Evolutionary conservation across 1,284 basidiomycete genomes (phyloP).

Genomic region (Cutaneotrichosporon mucoides): DNA sequence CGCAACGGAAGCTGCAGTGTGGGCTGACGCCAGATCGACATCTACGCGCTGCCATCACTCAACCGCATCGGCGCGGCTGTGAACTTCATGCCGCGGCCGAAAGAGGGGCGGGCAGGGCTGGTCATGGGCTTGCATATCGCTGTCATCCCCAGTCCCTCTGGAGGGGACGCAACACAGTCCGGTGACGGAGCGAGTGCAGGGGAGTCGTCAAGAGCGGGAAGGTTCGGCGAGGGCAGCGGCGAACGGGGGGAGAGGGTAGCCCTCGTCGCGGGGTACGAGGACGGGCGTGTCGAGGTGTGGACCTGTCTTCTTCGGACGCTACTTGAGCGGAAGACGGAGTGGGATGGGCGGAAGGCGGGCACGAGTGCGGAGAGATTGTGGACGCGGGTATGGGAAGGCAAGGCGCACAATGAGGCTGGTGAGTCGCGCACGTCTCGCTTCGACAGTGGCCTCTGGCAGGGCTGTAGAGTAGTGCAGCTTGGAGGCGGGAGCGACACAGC

Average conservation of each 20-base stretch:
- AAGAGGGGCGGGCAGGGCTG: constrained; percentile 54
- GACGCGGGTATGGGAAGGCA: constrained; percentile 64
- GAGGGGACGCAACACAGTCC: no score
- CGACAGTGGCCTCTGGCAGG: no score
- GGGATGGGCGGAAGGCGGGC: constrained; percentile 22
- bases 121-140: constrained; percentile 68
- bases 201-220: not conserved
- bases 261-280: constrained; percentile 72
- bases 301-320: constrained; percentile 46
- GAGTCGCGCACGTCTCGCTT: constrained; percentile 39
- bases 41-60: constrained; percentile 65
- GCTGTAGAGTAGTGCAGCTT: no score
- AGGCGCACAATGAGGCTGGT: constrained; percentile 75
- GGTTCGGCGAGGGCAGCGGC: not conserved
- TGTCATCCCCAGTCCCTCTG: not conserved
- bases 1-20: no score
- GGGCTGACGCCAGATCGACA: constrained; percentile 51
- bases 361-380: constrained; percentile 53
- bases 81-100: constrained; percentile 20
- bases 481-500: not conserved
- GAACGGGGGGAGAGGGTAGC: constrained; percentile 46
- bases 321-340: not conserved
- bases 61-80: constrained; percentile 68
- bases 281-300: constrained; percentile 67
- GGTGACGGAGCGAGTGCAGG: no score